Base-by-base conservation (phyloP, 2,329 filamentous ascomycete genomes). In the Sporothrix brasiliensis region DNA sequence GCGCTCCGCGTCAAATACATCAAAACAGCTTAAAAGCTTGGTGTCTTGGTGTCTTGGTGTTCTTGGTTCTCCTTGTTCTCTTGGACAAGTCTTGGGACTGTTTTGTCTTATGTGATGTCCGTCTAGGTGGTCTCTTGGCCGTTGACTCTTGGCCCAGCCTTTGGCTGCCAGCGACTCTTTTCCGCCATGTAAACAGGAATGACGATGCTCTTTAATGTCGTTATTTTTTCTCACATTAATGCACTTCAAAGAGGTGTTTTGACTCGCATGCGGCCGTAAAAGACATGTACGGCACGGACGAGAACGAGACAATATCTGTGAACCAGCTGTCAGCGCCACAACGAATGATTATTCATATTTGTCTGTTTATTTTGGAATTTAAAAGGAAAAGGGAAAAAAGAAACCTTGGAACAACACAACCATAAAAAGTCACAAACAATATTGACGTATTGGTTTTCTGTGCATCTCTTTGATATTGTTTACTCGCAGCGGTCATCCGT, bases 1-100 rank as follows among this genome's bases (percentile, higher is more conserved):
- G 56, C 56, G 34, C 34, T 7, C 58, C 10, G 3, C 52, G 52
- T 24, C n/a, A 24, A 53, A 19, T 21, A n/a, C 21, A 34, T 39
- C 30, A 65, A 50, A 65, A 19, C 54, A 34, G 19, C 54, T 58
- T n/a, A 11, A 50, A n/a, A 6, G 16, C 63, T 67, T 39, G 63
- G 49, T 24, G 5, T 16, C 63, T 67, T 39, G 63, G 49, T 24
- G 5, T 16, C 47, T 53, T 44, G 2, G 14, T 44, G 3, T 44
- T 67, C 63, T 53, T 53, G 63, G 63, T 6, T 5, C 34, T 63
- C 44, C 50, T 65, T 16, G 24, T 27, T 3, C 4, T 65, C 39
- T 50, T 19, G 24, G 61, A 34, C 44, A 21, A 6, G 30, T 44
- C 14, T 11, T 44, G 41, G 41, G 34, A n/a, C 34, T 11, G 27